Base-by-base conservation (phyloP, 2,329 filamentous ascomycete genomes). In the Ophiocordyceps robertsii region DNA sequence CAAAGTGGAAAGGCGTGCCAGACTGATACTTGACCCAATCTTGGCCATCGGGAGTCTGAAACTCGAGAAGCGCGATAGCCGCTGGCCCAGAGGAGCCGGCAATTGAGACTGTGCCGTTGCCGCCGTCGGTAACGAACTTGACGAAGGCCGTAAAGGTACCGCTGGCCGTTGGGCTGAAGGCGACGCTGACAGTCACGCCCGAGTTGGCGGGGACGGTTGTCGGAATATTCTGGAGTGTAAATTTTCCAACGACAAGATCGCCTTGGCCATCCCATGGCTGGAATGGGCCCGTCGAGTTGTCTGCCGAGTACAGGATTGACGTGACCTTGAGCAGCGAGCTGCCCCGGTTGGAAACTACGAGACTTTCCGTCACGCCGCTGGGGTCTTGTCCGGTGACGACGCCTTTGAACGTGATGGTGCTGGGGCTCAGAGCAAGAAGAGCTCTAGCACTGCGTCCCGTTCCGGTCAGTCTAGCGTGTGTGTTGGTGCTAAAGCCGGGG, bases 121-220 rank as follows among this genome's bases (percentile, higher is more conserved):
- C 75, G 10, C 73, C 74, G 41, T 62, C 58, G 0, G 72, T 69
- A 13, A 54, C 50, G 4, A 76, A 60, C 16, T 59, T 62, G 40
- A 76, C 48, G 48, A 68, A 77, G 19, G 65, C 65, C 2, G 61
- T 62, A 50, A 67, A 74, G 40, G 68, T 72, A 0, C 73, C 73
- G 27, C 60, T 61, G 0, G 41, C 45, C 0, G 62, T 58, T 0
- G 72, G 67, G 39, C 70, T 60, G 42, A 77, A 77, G 29, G 57
- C 60, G 31, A 77, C 56, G 3, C 53, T 59, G 2, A 75, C 58
- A 1, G 66, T 62, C 0, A 58, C 52, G 2, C 57, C 60, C 0
- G 50, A 49, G 6, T 67, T 65, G 29, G 65, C 63, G 0, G 55
- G 55, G 14, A 77, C 64, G 0, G 57, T 60, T 0, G 55, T 47